A percentile compares a stretch with the other conserved stretches of the same genome.
These are phyloP conservation scores for Cutaneotrichosporon mucoides DNA, from an alignment of 1,284 basidiomycete genomes.

Conservation along the genomic window DNA sequence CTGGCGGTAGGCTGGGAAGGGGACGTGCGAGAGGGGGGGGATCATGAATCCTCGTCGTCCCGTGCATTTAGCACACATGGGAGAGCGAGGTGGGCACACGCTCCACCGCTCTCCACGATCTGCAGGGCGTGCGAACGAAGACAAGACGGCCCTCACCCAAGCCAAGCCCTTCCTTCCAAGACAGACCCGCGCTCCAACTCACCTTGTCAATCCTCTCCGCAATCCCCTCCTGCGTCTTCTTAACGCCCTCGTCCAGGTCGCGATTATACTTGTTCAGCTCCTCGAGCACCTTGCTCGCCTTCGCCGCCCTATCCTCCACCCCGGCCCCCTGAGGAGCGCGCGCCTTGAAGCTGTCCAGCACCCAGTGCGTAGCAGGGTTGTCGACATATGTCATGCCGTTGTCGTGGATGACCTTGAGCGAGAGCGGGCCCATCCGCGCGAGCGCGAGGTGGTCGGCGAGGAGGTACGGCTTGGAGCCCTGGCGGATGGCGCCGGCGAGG, in stretches of 20 bases:
- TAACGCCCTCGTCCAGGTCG: slow-evolving; percentile 1
- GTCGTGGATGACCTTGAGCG: slow-evolving; percentile 6
- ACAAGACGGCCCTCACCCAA: no score
- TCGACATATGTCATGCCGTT: slow-evolving; percentile 11
- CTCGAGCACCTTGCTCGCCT: slow-evolving; percentile 7
- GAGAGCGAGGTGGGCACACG: no score
- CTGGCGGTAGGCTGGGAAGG: no score
- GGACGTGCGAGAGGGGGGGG: no score
- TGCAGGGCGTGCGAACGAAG: no score
- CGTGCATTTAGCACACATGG: no score
- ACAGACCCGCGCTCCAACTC: no score
- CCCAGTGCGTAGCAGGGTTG: slow-evolving; percentile 15
- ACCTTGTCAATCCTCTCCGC: slow-evolving; percentile 13
- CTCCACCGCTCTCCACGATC: no score
- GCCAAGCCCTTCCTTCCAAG: no score
- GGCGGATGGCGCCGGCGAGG: background rate
- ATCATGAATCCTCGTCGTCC: no score
- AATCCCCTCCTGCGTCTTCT: slow-evolving; percentile 9
- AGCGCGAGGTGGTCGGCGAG: slow-evolving; percentile 15
- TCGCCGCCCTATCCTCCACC: background rate
- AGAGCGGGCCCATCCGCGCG: slow-evolving; percentile 8
- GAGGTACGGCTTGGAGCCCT: slow-evolving; percentile 5
- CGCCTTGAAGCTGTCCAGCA: slow-evolving; percentile 11
- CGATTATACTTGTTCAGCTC: slow-evolving; percentile 8
- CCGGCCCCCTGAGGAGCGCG: background rate